phyloP scores from a whole-genome alignment of 805 yeast genomes.

The Pichia exigua region DNA sequence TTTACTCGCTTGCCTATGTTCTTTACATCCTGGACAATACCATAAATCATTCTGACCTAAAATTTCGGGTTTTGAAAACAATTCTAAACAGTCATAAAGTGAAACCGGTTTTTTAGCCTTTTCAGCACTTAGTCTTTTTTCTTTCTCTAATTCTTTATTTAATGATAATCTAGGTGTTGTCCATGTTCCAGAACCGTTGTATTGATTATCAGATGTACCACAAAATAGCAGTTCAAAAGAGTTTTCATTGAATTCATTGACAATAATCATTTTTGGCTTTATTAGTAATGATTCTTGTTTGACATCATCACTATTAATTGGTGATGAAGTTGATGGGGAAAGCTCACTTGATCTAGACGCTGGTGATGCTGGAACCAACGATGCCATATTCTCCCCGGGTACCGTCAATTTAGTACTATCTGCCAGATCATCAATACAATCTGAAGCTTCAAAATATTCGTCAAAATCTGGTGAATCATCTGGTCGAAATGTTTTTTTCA shows the following conservation, averaged over 20 bases:
- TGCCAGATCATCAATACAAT: not conserved
- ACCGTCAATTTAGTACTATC: not conserved
- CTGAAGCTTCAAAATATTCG: not conserved
- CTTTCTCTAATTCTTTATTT: constrained; percentile 49
- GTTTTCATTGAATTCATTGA: constrained; percentile 61
- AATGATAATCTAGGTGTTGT: constrained; percentile 38
- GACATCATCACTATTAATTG: not conserved
- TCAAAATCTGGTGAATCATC: not conserved
- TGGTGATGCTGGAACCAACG: not conserved
- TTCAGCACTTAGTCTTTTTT: constrained; percentile 27
- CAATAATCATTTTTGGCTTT: constrained; percentile 32
- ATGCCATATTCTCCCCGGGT: not conserved
- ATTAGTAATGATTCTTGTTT: not conserved
- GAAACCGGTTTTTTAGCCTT: constrained; percentile 37
- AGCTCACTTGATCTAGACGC: not conserved
- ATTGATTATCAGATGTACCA: constrained; percentile 36
- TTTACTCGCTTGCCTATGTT: constrained; percentile 85
- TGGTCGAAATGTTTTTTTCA: not conserved
- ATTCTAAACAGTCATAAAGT: constrained; percentile 63
- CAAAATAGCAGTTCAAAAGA: constrained; percentile 46
- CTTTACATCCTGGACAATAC: constrained; percentile 89
- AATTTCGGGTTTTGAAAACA: constrained; percentile 76
- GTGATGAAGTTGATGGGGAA: not conserved
- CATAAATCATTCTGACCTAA: constrained; percentile 84
- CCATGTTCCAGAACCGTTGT: constrained; percentile 49